Conservation (phyloP, 208 protist species). For the Acanthamoeba polyphaga region DNA sequence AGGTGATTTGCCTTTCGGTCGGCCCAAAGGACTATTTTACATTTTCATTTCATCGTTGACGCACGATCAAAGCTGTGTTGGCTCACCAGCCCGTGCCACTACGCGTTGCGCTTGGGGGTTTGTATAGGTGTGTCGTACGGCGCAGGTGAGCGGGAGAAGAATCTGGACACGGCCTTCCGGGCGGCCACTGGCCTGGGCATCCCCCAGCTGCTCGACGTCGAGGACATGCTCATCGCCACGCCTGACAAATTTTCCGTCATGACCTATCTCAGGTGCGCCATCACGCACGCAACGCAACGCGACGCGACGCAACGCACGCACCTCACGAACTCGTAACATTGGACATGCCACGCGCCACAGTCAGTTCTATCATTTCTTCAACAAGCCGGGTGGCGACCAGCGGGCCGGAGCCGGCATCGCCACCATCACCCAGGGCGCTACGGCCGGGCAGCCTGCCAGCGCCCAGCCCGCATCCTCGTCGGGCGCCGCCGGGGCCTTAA, state of each 20-base stretch:
- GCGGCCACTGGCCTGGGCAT: conserved; percentile 40
- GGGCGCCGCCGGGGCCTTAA: background rate
- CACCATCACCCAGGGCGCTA: conserved; percentile 43
- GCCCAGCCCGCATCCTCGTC: background rate
- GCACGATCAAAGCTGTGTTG: too few species aligned
- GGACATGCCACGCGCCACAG: background rate
- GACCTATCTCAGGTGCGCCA: conserved; percentile 64
- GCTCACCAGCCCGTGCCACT: too few species aligned
- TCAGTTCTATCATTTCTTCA: conserved; percentile 69
- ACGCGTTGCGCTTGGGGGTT: too few species aligned
- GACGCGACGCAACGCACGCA: too few species aligned
- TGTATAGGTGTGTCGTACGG: background rate
- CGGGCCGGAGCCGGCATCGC: conserved; percentile 21
- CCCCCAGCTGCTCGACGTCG: conserved; percentile 63
- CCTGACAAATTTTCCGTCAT: conserved; percentile 75
- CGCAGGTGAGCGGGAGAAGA: conserved; percentile 42
- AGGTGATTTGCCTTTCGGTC: too few species aligned
- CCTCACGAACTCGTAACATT: background rate
- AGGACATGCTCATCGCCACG: conserved; percentile 66
- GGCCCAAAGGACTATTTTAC: too few species aligned
- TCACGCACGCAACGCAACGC: background rate
- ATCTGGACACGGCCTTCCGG: conserved; percentile 61
- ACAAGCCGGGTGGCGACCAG: conserved; percentile 23
- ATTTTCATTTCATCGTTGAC: too few species aligned
- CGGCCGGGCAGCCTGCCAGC: background rate